phyloP scores from a whole-genome alignment of 306 rosid genomes.

The Fragaria vesca region DNA sequence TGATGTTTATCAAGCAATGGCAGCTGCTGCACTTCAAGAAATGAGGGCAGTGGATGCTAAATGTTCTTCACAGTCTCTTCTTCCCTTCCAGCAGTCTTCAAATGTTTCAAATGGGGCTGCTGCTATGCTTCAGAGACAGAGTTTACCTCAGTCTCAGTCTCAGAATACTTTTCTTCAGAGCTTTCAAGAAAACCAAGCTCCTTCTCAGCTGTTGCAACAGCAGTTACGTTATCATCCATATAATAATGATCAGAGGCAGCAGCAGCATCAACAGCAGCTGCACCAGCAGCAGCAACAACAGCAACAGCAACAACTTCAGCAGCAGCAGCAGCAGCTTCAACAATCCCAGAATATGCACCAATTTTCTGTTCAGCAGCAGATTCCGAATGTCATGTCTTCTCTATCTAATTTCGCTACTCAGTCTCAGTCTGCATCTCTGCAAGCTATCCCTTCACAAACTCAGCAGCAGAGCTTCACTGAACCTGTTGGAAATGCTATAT shows the following conservation, averaged over 20 bases:
- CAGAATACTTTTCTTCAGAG: conserved; percentile 64
- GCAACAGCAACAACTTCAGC: conserved; percentile 20
- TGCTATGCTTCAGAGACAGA: conserved; percentile 68
- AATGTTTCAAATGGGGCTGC: conserved; percentile 54
- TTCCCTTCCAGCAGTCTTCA: conserved; percentile 72
- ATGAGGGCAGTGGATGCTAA: conserved; percentile 68
- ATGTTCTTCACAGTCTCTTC: conserved; percentile 45
- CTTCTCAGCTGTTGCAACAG: conserved; percentile 58
- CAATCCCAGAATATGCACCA: conserved; percentile 44
- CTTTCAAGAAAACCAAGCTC: conserved; percentile 62
- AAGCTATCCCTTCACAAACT: conserved; percentile 54
- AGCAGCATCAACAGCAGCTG: conserved; percentile 28
- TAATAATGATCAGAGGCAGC: conserved; percentile 44
- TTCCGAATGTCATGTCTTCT: conserved; percentile 51
- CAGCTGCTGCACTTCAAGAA: conserved; percentile 84
- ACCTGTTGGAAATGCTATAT: conserved; percentile 29
- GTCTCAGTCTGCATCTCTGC: conserved; percentile 61
- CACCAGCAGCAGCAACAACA: conserved; percentile 29
- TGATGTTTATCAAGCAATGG: conserved; percentile 79
- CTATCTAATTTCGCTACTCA: conserved; percentile 60
- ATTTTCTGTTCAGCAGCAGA: conserved; percentile 55
- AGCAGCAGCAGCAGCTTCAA: conserved; percentile 42
- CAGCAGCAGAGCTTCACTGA: conserved; percentile 33
- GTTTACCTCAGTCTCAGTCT: conserved; percentile 60
- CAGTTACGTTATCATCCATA: conserved; percentile 61